These are phyloP conservation scores for Hydrangea macrophylla DNA, from an alignment of 148 eudicot genomes.

Conservation along the genomic window DNA sequence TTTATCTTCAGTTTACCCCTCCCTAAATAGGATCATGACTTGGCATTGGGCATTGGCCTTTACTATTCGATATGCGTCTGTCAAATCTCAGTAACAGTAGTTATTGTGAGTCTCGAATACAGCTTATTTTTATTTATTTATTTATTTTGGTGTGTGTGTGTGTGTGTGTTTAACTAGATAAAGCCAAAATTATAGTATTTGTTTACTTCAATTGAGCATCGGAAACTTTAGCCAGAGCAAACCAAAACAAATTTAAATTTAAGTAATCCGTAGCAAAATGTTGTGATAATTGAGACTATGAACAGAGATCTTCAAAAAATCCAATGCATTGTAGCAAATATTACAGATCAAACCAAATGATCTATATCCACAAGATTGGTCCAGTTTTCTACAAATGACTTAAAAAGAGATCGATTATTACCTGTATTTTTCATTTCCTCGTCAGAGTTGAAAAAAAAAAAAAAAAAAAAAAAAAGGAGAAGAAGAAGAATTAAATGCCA, in stretches of 20 bases:
- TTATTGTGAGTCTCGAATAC: too few relatives aligned
- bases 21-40: too few relatives aligned
- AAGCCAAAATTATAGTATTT: background rate
- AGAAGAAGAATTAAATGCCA: too few relatives aligned
- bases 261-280: background rate
- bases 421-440: background rate
- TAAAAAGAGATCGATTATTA: background rate
- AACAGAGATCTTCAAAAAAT: background rate
- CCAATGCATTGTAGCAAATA: background rate
- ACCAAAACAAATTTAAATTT: background rate
- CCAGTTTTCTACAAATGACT: background rate
- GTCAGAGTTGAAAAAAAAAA: background rate
- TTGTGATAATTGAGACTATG: background rate
- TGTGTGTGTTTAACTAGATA: too few relatives aligned
- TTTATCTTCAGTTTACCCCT: too few relatives aligned
- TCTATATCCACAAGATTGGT: background rate
- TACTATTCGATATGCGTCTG: background rate
- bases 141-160: too few relatives aligned
- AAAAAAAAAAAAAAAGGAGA: too few relatives aligned
- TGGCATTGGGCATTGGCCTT: background rate
- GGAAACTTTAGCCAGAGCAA: background rate
- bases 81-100: background rate
- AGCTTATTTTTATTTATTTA: too few relatives aligned
- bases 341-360: background rate
- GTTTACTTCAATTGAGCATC: background rate